Conservation (phyloP, 371 early-diverging fungal genomes). For the Mortierella sp. region DNA sequence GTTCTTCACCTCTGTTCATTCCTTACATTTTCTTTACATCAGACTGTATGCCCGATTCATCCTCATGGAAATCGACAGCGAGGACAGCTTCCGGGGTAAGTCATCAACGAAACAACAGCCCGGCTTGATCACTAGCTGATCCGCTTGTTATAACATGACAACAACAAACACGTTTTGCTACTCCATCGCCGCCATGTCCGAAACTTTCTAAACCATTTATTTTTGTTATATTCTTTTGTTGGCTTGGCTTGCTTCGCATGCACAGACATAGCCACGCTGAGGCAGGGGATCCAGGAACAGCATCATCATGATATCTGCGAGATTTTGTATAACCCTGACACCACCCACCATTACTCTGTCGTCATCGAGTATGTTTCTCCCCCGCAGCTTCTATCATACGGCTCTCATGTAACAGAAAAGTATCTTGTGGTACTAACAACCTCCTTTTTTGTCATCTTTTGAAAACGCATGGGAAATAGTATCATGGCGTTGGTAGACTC, state of each 20-base stretch:
- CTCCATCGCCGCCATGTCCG: too few species aligned
- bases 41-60: slow-evolving; percentile 13
- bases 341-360: slow-evolving; percentile 44
- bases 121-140: too few species aligned
- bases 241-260: neutral
- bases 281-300: slow-evolving; percentile 33
- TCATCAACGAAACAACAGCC: neutral
- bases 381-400: too few species aligned
- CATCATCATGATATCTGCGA: slow-evolving; percentile 43
- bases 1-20: neutral
- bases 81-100: slow-evolving; percentile 32
- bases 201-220: neutral
- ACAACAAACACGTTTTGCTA: too few species aligned
- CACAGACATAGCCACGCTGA: slow-evolving; percentile 16
- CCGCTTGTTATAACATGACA: too few species aligned
- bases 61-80: slow-evolving; percentile 23
- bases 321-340: slow-evolving; percentile 35
- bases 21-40: neutral
- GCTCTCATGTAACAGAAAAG: too few species aligned
- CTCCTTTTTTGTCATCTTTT: neutral
- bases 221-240: neutral
- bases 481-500: slow-evolving; percentile 46
- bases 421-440: too few species aligned
- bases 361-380: slow-evolving; percentile 43
- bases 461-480: slow-evolving; percentile 12